Percentiles rank a stretch among this genome's conserved stretches.
phyloP scores from a whole-genome alignment of 352 stramenopile species.

The Pythium myriotylum region DNA sequence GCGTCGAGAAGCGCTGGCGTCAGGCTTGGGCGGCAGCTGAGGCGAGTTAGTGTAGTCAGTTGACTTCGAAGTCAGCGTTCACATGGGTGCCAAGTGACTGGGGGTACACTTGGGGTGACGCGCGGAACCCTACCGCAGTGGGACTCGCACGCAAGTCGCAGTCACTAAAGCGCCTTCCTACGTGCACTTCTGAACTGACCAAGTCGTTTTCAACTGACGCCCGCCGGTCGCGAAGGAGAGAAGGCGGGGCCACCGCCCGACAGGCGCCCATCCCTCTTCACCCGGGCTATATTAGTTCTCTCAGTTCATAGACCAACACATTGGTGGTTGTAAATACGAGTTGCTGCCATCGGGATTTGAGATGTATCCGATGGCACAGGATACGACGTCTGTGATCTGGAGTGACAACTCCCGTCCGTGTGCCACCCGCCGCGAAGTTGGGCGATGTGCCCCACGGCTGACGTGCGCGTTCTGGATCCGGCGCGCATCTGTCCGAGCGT shows the following conservation, averaged over 20 bases:
- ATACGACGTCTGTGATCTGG: too few relatives aligned
- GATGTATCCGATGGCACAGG: neutral
- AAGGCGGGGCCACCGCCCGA: constrained; percentile 8
- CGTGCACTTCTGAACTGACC: constrained; percentile 20
- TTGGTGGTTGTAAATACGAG: too few relatives aligned
- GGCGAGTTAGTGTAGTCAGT: constrained; percentile 18
- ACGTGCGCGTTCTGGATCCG: constrained; percentile 21
- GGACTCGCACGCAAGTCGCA: neutral
- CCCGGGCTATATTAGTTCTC: neutral
- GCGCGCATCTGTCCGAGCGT: constrained; percentile 6
- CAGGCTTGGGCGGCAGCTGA: constrained; percentile 13
- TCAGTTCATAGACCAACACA: neutral
- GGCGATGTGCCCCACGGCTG: constrained; percentile 17
- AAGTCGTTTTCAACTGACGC: constrained; percentile 22
- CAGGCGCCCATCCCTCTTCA: constrained; percentile 12
- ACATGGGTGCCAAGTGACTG: too few relatives aligned
- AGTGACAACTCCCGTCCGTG: too few relatives aligned
- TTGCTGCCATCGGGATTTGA: neutral
- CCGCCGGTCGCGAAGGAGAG: too few relatives aligned
- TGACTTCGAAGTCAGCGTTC: constrained; percentile 16
- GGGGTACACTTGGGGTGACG: too few relatives aligned
- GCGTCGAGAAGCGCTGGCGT: constrained; percentile 4
- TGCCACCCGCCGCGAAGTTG: constrained; percentile 11
- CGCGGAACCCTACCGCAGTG: too few relatives aligned
- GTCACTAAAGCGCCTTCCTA: constrained; percentile 3